A percentile compares a stretch with the other conserved stretches of the same genome.
Evolutionary conservation across 2,329 filamentous ascomycete species (phyloP).

Genomic region (Pseudocercospora musae): DNA sequence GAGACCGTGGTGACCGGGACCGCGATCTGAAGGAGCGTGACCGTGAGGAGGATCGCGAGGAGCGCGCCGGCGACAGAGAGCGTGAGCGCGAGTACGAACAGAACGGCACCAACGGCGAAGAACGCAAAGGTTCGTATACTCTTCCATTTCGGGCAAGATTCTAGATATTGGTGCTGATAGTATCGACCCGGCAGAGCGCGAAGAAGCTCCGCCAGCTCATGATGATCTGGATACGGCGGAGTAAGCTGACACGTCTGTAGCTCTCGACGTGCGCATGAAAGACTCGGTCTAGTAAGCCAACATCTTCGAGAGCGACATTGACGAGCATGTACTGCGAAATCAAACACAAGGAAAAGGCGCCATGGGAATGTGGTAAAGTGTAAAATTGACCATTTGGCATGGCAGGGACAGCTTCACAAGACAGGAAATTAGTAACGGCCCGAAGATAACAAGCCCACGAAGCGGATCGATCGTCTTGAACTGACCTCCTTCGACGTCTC

Average conservation of each 20-base stretch:
- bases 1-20: conserved; percentile 57
- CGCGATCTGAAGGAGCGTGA: conserved; percentile 60
- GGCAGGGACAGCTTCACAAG: conserved; percentile 14
- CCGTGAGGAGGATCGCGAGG: conserved; percentile 48
- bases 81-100: conserved; percentile 34
- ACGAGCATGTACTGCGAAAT: neutral
- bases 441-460: conserved; percentile 10
- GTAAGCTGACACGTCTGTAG: conserved; percentile 37
- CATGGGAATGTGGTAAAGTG: conserved; percentile 12
- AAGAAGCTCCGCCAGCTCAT: conserved; percentile 73
- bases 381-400: conserved; percentile 7
- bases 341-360: conserved; percentile 5
- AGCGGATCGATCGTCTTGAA: conserved; percentile 17
- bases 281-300: conserved; percentile 5
- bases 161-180: conserved; percentile 28
- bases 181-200: conserved; percentile 39
- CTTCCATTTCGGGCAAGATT: conserved; percentile 1
- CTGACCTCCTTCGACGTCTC: conserved; percentile 14
- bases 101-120: conserved; percentile 65
- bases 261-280: conserved; percentile 11
- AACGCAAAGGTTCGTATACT: conserved; percentile 70
- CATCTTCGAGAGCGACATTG: conserved; percentile 5
- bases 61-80: conserved; percentile 50
- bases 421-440: conserved; percentile 14
- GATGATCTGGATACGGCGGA: conserved; percentile 97